Base-by-base conservation (phyloP, 495 filamentous ascomycete species). In the Podospora pseudopauciseta region DNA sequence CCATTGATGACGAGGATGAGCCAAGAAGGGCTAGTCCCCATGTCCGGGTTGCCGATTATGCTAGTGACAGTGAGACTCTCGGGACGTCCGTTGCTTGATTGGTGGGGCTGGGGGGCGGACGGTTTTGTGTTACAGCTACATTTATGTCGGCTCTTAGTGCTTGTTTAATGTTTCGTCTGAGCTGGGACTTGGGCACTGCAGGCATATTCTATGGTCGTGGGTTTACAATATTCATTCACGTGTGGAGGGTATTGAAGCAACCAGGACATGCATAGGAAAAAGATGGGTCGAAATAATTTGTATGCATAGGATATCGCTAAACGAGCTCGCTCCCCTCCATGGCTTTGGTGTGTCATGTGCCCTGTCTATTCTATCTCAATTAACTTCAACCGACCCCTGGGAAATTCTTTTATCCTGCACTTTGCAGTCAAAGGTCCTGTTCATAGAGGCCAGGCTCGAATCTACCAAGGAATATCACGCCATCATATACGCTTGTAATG, bases 1-100 rank as follows among this genome's bases (percentile, higher is more conserved):
- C 70, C 13, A 77, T 82, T 28, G 79, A 80, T 23, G 75, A 79
- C 30, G 76, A 79, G 54, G 76, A 78, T 30, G 78, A 83, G 58
- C 73, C 74, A 7, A 71, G 78, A 15, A 71, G 71, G 20, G 68
- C 60, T 5, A 82, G 79, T 64, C 80, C 79, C 16, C 73, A 68
- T 30, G 70, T 67, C 13, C 55, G 71, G 9, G 30, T 55, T 65
- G 55, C 58, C 1, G 66, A 67, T 3, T 74, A 53, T 59, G 66
- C 65, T 16, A 64, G n/a, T 23, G 65, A 49, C 13, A 49, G 3
- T 49, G 39, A 49, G 2, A 49, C 39, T 13, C 39, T 11, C 2
- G 39, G 39, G 7, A 49, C 39, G 1, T 49, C 39, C 6, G 39
- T 49, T 11, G 39, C 39, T 49, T 49, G 39, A 49, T 5, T 32